These are phyloP conservation scores for Phialophora tarda DNA, from an alignment of 2,329 filamentous ascomycete genomes.

Conservation along the genomic window DNA sequence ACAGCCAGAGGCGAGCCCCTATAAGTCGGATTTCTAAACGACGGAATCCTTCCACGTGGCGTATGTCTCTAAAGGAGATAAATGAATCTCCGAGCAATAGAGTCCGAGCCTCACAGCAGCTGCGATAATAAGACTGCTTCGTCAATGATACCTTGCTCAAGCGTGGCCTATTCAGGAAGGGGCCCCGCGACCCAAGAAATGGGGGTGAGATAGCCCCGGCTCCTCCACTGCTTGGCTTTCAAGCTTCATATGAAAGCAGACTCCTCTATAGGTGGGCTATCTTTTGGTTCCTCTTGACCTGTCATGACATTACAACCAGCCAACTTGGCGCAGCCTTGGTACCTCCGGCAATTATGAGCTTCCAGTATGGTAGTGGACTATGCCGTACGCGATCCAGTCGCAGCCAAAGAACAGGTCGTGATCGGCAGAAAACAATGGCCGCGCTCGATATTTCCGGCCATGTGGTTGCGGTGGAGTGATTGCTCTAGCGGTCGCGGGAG, in stretches of 20 bases:
- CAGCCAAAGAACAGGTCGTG: background rate
- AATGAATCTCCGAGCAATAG: background rate
- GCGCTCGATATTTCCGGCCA: background rate
- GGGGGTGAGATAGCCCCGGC: background rate
- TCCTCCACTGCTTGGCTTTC: background rate
- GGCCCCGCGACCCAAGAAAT: background rate
- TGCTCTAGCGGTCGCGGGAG: background rate
- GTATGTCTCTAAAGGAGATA: background rate
- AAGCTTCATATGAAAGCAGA: background rate
- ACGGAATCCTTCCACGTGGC: background rate
- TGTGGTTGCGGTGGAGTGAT: background rate
- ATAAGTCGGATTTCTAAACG: background rate
- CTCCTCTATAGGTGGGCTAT: background rate
- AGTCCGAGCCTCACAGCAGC: background rate
- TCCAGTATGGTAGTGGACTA: background rate
- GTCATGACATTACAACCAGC: background rate
- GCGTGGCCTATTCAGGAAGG: background rate
- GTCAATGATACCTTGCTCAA: background rate
- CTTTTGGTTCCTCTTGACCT: background rate
- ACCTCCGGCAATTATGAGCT: background rate
- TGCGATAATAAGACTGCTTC: background rate
- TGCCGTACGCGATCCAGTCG: background rate
- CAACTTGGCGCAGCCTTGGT: conserved; percentile 1
- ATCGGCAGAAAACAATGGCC: background rate
- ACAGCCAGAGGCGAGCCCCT: background rate